Conservation (phyloP, 2,329 filamentous ascomycete genomes). For the Clonostachys rhizophaga region DNA sequence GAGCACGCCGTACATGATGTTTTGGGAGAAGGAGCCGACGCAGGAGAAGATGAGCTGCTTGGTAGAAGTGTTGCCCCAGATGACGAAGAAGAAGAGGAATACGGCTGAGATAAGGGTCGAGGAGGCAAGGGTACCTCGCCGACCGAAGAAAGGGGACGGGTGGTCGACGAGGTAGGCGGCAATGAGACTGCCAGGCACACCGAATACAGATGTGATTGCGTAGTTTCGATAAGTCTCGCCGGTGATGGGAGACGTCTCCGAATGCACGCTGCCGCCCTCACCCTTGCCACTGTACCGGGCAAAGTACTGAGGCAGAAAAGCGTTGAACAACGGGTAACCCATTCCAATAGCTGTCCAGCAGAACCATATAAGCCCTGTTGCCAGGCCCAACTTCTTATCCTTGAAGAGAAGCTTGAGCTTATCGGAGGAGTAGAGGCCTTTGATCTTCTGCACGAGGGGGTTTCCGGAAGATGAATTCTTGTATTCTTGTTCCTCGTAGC, state of each 20-base stretch:
- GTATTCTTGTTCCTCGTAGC: too few species aligned
- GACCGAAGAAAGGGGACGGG: constrained; percentile 57
- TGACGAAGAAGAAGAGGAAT: constrained; percentile 65
- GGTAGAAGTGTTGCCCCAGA: constrained; percentile 48
- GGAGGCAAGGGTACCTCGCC: constrained; percentile 66
- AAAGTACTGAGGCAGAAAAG: constrained; percentile 85
- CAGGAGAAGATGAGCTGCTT: constrained; percentile 63
- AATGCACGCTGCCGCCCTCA: constrained; percentile 14
- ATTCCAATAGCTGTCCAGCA: constrained; percentile 80
- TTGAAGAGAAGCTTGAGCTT: constrained; percentile 64
- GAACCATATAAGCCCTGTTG: constrained; percentile 64
- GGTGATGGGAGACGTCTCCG: constrained; percentile 30
- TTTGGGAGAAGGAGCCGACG: constrained; percentile 67
- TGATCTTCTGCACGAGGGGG: constrained; percentile 54
- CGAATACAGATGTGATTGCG: constrained; percentile 71
- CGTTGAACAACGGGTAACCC: constrained; percentile 85
- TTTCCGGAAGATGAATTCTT: constrained; percentile 5
- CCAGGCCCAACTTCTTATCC: constrained; percentile 42
- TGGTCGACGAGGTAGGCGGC: constrained; percentile 69
- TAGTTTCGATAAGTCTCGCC: constrained; percentile 70
- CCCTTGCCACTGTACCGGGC: constrained; percentile 43
- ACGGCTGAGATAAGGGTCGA: constrained; percentile 63
- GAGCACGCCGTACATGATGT: constrained; percentile 73
- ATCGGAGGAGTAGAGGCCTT: constrained; percentile 57
- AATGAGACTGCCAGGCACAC: constrained; percentile 72